Evolutionary conservation across 208 protist species (phyloP).

Genomic region (Leishmania tropica): DNA sequence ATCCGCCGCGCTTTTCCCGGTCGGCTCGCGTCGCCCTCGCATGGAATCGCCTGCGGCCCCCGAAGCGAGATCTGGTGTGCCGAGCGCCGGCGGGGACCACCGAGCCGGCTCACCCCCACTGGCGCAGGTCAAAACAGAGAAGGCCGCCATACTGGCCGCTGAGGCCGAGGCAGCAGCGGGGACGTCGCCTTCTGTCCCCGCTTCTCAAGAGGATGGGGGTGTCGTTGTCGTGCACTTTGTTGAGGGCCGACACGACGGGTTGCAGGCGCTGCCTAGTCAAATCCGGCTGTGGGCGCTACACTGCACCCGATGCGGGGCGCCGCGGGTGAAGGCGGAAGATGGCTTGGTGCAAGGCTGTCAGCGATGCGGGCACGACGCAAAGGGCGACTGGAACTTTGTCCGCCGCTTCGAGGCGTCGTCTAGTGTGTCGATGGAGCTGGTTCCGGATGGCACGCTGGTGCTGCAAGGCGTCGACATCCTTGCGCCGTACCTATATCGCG

Average conservation of each 20-base stretch:
- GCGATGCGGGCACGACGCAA: conserved; percentile 43
- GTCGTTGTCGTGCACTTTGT: conserved; percentile 74
- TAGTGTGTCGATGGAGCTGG: conserved; percentile 76
- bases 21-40: conserved; percentile 14
- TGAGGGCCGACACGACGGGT: conserved; percentile 26
- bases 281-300: conserved; percentile 74
- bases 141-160: not conserved
- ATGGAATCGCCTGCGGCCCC: conserved; percentile 4
- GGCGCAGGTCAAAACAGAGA: conserved; percentile 24
- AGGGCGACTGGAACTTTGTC: conserved; percentile 61
- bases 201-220: conserved; percentile 47
- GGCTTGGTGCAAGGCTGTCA: conserved; percentile 44
- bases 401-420: conserved; percentile 59
- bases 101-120: not conserved
- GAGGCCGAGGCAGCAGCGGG: not conserved
- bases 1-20: not conserved
- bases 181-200: conserved; percentile 13
- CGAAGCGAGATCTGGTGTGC: not conserved
- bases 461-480: conserved; percentile 71
- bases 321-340: conserved; percentile 63
- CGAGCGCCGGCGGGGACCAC: not conserved
- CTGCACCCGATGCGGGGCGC: conserved; percentile 58
- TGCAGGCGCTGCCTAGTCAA: conserved; percentile 65
- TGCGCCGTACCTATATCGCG: conserved; percentile 69
- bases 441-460: conserved; percentile 72